Conservation (phyloP, 805 yeast species). For the Kregervanrija delftensis region DNA sequence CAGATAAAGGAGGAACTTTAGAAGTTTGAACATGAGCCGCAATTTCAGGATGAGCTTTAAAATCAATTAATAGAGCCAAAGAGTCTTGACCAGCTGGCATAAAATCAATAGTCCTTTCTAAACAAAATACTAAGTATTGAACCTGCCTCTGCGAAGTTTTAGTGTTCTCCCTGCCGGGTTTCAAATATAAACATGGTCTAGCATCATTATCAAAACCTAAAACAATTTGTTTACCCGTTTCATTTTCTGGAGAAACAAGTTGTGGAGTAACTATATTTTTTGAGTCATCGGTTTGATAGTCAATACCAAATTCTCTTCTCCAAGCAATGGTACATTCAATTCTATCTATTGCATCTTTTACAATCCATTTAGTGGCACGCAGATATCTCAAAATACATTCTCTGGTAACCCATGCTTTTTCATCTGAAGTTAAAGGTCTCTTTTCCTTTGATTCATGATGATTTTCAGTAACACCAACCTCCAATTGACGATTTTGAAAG, state of each 20-base stretch:
- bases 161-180: conserved; percentile 95
- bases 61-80: conserved; percentile 84
- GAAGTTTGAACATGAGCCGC: conserved; percentile 45
- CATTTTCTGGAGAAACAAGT: conserved; percentile 59
- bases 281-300: conserved; percentile 37
- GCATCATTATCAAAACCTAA: conserved; percentile 85
- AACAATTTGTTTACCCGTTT: conserved; percentile 87
- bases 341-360: conserved; percentile 62
- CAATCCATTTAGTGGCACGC: conserved; percentile 90
- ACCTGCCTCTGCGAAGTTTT: conserved; percentile 85
- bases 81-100: conserved; percentile 98
- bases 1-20: conserved; percentile 81
- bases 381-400: conserved; percentile 88
- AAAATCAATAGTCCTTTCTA: conserved; percentile 86
- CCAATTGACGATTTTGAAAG: conserved; percentile 48
- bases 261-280: conserved; percentile 46
- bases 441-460: conserved; percentile 24
- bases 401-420: conserved; percentile 87
- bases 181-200: conserved; percentile 87
- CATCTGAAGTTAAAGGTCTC: conserved; percentile 38
- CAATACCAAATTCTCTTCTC: conserved; percentile 89
- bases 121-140: conserved; percentile 89
- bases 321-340: conserved; percentile 75
- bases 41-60: conserved; percentile 65
- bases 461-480: conserved; percentile 44